Percentiles rank a stretch among this genome's conserved stretches.
These are phyloP conservation scores for Aspergillus oerlinghausenensis DNA, from an alignment of 2,329 filamentous ascomycete species.

Conservation along the genomic window DNA sequence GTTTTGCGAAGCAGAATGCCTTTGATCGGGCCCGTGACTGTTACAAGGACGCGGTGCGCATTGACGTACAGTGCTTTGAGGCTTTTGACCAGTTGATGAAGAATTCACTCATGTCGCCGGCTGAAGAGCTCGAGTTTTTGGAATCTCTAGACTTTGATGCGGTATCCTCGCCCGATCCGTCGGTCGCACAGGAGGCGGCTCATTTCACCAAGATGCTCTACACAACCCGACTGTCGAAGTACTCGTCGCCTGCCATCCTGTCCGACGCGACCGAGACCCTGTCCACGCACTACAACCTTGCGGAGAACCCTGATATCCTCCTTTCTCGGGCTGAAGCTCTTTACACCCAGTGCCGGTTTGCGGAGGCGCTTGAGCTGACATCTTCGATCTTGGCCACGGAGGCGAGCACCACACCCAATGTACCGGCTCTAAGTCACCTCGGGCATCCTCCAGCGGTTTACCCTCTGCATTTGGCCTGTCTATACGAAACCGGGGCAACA, in stretches of 20 bases:
- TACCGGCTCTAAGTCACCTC: constrained; percentile 33
- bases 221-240: constrained; percentile 91
- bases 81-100: constrained; percentile 97
- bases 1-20: constrained; percentile 94
- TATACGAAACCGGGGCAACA: constrained; percentile 81
- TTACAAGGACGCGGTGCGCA: constrained; percentile 94
- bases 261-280: constrained; percentile 83
- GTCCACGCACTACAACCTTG: constrained; percentile 87
- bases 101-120: constrained; percentile 84
- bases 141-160: constrained; percentile 87
- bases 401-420: constrained; percentile 21
- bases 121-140: constrained; percentile 85
- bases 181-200: constrained; percentile 75
- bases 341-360: constrained; percentile 92
- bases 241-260: constrained; percentile 79
- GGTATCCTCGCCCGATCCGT: constrained; percentile 63
- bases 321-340: constrained; percentile 85
- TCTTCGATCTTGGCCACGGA: constrained; percentile 66
- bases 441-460: constrained; percentile 58
- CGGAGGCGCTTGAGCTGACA: constrained; percentile 78
- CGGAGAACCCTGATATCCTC: constrained; percentile 81
- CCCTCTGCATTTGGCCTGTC: constrained; percentile 83
- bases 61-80: constrained; percentile 97
- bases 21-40: constrained; percentile 97
- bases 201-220: constrained; percentile 96